These are phyloP conservation scores for Xylogone sp. DNA, from an alignment of 2,329 filamentous ascomycete species.

Conservation along the genomic window DNA sequence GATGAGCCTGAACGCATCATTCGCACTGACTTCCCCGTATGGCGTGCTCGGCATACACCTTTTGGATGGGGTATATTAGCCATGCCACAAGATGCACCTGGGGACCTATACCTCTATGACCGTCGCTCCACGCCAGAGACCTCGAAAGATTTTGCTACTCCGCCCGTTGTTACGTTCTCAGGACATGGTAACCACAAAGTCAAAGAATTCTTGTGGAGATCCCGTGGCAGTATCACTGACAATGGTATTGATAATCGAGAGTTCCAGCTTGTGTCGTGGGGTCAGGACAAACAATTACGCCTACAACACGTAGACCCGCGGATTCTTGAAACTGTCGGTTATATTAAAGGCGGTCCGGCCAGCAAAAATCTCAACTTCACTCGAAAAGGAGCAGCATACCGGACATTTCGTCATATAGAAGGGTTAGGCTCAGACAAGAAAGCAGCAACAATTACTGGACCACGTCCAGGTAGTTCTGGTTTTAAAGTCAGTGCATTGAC, in stretches of 20 bases:
- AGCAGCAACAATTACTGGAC: conserved; percentile 58
- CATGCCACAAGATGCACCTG: conserved; percentile 88
- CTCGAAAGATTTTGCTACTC: conserved; percentile 39
- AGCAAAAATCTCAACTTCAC: conserved; percentile 67
- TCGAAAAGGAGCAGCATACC: conserved; percentile 79
- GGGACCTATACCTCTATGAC: conserved; percentile 81
- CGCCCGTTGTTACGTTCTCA: conserved; percentile 54
- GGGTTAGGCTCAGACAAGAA: conserved; percentile 55
- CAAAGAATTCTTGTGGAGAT: conserved; percentile 89
- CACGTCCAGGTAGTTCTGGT: conserved; percentile 43
- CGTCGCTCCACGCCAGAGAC: conserved; percentile 43
- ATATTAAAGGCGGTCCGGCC: conserved; percentile 64
- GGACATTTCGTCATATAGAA: conserved; percentile 75
- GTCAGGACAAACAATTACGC: conserved; percentile 77
- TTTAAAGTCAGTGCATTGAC: conserved; percentile 27
- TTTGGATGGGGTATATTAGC: conserved; percentile 83
- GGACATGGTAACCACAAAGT: conserved; percentile 64
- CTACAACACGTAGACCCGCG: conserved; percentile 69
- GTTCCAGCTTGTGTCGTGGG: conserved; percentile 92
- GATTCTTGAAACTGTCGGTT: conserved; percentile 65
- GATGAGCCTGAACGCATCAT: conserved; percentile 73
- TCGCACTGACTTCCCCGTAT: conserved; percentile 79
- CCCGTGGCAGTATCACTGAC: conserved; percentile 61
- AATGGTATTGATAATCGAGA: conserved; percentile 78
- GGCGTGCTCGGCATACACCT: conserved; percentile 86